Base-by-base conservation (phyloP, 2,329 filamentous ascomycete species). In the Volutella citrinella region DNA sequence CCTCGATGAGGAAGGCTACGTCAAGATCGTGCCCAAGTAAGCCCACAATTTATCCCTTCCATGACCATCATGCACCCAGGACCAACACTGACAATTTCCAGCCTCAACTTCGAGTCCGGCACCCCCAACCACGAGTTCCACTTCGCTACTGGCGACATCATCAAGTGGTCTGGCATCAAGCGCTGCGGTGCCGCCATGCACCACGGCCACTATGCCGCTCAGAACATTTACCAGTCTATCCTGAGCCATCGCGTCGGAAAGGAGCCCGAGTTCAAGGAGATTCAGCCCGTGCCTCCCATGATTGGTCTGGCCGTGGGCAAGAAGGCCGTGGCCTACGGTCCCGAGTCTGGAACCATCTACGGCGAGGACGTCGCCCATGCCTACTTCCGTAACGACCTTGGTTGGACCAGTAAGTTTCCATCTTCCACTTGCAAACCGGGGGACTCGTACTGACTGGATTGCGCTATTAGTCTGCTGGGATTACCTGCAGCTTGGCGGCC, bases 181-280 rank as follows among this genome's bases (percentile, higher is more conserved):
- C 81, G 86, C 27, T 87, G 82, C 49, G 85, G 86, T 16, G 76
- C 70, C 12, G 86, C 86, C 20, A 86, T 90, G 74, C 76, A 84
- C 52, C 80, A 82, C 68, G 86, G 84, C 22, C 76, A 80, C 51
- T 69, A 74, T 41, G 75, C 76, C 4, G 84, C 78, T 7, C 61
- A 72, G 33, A 90, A 90, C 54, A 73, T 84, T 34, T 74, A 85
- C 61, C 75, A 83, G 60, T 63, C 69, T 16, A 78, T 85, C 54
- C 56, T 77, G 27, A 56, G 59, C 21, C 49, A 67, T 32, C 46
- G 63, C 16, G 56, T 61, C 1, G 60, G 53, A 16, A 55, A 59
- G 22, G 56, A 57, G 30, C 69, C 77, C 4, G 57, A 63, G 18
- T 75, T 74, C 38, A 56, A 67, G 23, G 59, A 69, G 38, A 61